These are phyloP conservation scores for Fusarium sarcochroum DNA, from an alignment of 2,329 filamentous ascomycete genomes.

Conservation along the genomic window DNA sequence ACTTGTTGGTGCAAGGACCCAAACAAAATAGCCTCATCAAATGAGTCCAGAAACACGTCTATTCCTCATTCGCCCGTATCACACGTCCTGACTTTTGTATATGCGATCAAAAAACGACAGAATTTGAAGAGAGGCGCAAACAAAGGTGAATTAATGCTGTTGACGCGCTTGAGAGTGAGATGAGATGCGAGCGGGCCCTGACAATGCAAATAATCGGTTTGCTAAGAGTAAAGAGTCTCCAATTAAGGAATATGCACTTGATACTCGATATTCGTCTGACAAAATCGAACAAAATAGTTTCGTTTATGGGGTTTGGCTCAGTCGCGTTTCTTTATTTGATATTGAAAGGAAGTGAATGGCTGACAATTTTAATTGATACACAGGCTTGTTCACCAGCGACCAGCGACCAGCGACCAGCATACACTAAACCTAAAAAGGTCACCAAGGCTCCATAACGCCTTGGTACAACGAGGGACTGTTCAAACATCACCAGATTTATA, in stretches of 20 bases:
- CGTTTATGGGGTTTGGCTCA: not conserved
- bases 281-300: not conserved
- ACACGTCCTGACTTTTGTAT: not conserved
- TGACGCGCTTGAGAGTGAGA: slow-evolving; percentile 1
- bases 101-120: not conserved
- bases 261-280: not conserved
- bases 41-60: not conserved
- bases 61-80: not conserved
- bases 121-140: slow-evolving; percentile 1
- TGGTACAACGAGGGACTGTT: not conserved
- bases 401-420: not conserved
- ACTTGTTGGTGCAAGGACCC: not conserved
- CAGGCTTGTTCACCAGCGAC: too few species aligned
- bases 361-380: slow-evolving; percentile 5
- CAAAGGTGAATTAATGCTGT: not conserved
- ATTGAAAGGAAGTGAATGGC: not conserved
- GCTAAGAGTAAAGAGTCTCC: slow-evolving; percentile 4
- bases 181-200: not conserved
- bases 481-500: not conserved
- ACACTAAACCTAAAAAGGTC: not conserved
- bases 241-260: not conserved
- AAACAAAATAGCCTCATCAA: not conserved
- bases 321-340: slow-evolving; percentile 13
- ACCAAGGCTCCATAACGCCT: not conserved
- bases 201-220: slow-evolving; percentile 2